Evolutionary conservation across 108 stramenopile genomes (phyloP).

Genomic region (Bacterosira constricta): DNA sequence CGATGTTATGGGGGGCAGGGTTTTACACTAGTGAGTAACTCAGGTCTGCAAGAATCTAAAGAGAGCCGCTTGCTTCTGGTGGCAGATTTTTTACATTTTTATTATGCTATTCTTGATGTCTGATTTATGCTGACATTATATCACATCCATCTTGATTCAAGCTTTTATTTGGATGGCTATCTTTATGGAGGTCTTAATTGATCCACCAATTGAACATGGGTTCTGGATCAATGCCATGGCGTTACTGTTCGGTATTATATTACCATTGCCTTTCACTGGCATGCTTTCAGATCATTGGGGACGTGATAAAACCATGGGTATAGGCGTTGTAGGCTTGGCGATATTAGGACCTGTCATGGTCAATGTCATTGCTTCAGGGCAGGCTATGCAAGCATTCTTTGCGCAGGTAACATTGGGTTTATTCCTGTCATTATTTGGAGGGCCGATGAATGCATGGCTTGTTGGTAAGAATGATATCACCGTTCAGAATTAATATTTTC

Average conservation of each 20-base stretch:
- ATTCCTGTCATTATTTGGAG: slow-evolving; percentile 58
- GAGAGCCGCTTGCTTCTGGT: no score
- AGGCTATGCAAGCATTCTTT: slow-evolving; percentile 38
- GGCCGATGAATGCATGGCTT: slow-evolving; percentile 68
- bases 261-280: slow-evolving; percentile 62
- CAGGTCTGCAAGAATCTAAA: no score
- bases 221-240: slow-evolving; percentile 68
- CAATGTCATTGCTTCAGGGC: slow-evolving; percentile 52
- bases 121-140: background rate
- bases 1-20: slow-evolving; percentile 68
- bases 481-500: background rate
- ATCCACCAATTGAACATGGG: slow-evolving; percentile 58
- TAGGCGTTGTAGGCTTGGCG: slow-evolving; percentile 42
- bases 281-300: slow-evolving; percentile 58
- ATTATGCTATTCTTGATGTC: background rate
- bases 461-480: slow-evolving; percentile 11
- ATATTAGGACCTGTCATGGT: slow-evolving; percentile 54
- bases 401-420: slow-evolving; percentile 63
- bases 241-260: slow-evolving; percentile 55
- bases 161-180: slow-evolving; percentile 74
- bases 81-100: background rate
- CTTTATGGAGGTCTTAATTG: slow-evolving; percentile 62
- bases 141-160: background rate
- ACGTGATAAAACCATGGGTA: slow-evolving; percentile 50
- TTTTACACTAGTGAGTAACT: slow-evolving; percentile 49